phyloP scores from a whole-genome alignment of 495 filamentous ascomycete species.

The Massariosphaeria phaeospora region DNA sequence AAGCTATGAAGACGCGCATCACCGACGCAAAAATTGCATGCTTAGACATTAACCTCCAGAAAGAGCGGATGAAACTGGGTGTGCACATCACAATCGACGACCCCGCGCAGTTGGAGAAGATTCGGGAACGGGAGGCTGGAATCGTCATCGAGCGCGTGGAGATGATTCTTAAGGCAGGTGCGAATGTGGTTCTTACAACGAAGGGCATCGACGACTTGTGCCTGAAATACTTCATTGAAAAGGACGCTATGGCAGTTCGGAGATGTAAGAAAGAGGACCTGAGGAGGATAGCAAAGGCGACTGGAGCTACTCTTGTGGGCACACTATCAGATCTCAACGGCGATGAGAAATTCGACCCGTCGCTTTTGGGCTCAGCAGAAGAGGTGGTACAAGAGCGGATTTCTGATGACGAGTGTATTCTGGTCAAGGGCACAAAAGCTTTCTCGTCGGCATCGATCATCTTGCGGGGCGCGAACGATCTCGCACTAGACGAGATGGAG shows the following conservation, averaged over 20 bases:
- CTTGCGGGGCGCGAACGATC: slow-evolving; percentile 93
- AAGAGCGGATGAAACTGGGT: slow-evolving; percentile 97
- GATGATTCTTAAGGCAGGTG: slow-evolving; percentile 95
- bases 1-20: slow-evolving; percentile 93
- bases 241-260: slow-evolving; percentile 90
- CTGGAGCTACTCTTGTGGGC: slow-evolving; percentile 86
- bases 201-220: slow-evolving; percentile 98
- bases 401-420: slow-evolving; percentile 96
- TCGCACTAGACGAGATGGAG: slow-evolving; percentile 98
- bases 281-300: slow-evolving; percentile 90
- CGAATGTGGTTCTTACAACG: slow-evolving; percentile 92
- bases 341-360: slow-evolving; percentile 92
- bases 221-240: slow-evolving; percentile 91
- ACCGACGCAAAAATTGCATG: slow-evolving; percentile 94
- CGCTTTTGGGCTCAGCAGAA: slow-evolving; percentile 82
- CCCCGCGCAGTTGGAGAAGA: slow-evolving; percentile 94
- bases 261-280: slow-evolving; percentile 99
- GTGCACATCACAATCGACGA: slow-evolving; percentile 98
- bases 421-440: slow-evolving; percentile 91
- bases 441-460: slow-evolving; percentile 95
- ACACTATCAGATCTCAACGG: slow-evolving; percentile 94
- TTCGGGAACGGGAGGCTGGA: slow-evolving; percentile 81
- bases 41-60: slow-evolving; percentile 97
- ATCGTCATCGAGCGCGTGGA: slow-evolving; percentile 94
- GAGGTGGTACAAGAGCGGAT: slow-evolving; percentile 96